phyloP scores from a whole-genome alignment of 1,284 basidiomycete genomes.

The Schizopora paradoxa region DNA sequence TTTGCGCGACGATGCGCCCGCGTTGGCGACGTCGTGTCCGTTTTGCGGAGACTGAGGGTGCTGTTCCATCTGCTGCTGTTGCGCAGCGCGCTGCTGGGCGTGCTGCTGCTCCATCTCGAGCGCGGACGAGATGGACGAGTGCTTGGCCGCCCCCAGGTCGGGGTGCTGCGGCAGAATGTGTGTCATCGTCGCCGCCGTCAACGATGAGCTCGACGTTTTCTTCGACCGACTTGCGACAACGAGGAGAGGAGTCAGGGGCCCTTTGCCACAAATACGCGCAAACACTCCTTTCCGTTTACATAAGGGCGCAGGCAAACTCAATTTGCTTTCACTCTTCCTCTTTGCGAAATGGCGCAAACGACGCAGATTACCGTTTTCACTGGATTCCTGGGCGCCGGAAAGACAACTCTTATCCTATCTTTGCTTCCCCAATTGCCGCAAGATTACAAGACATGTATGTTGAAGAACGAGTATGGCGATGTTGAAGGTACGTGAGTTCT shows the following conservation, averaged over 20 bases:
- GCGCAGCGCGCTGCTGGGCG: slow-evolving; percentile 26
- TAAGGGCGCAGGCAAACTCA: neutral
- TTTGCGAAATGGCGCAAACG: slow-evolving; percentile 11
- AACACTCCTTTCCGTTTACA: too few relatives aligned
- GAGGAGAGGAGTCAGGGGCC: slow-evolving; percentile 8
- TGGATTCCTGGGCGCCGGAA: slow-evolving; percentile 73
- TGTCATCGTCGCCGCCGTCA: slow-evolving; percentile 10
- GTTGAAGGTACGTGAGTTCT: slow-evolving; percentile 51
- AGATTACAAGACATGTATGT: slow-evolving; percentile 78
- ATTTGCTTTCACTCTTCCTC: neutral
- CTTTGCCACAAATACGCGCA: too few relatives aligned
- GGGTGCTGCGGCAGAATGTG: slow-evolving; percentile 17
- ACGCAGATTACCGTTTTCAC: slow-evolving; percentile 86
- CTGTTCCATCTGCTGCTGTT: slow-evolving; percentile 28
- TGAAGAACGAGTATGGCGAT: slow-evolving; percentile 89
- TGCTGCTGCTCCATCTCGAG: slow-evolving; percentile 54
- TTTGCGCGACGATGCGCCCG: slow-evolving; percentile 35
- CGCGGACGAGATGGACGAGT: slow-evolving; percentile 47
- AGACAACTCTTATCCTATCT: slow-evolving; percentile 78
- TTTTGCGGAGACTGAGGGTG: slow-evolving; percentile 24
- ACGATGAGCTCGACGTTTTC: slow-evolving; percentile 5
- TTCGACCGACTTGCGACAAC: too few relatives aligned
- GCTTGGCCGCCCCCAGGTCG: slow-evolving; percentile 12
- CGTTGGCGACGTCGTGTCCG: slow-evolving; percentile 21
- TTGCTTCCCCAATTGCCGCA: slow-evolving; percentile 73